A percentile compares a stretch with the other conserved stretches of the same genome.
Evolutionary conservation across 257 asterid genomes (phyloP).

Genomic region (Solanum neorickii): DNA sequence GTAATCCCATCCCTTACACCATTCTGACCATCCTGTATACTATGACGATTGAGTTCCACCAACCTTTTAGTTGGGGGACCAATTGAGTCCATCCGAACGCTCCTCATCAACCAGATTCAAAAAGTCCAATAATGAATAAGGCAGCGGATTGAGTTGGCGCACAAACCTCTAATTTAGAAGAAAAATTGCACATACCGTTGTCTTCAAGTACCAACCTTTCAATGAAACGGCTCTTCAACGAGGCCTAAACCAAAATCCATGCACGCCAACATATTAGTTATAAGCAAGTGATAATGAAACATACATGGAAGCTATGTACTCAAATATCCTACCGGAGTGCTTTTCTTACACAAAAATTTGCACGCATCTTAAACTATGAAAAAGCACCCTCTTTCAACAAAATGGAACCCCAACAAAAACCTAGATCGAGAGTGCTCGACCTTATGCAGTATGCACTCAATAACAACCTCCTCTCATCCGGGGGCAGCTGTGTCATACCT

Average conservation of each 20-base stretch:
- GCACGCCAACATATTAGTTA: background rate
- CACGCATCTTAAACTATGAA: background rate
- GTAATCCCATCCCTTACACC: slow-evolving; percentile 13
- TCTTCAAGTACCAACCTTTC: slow-evolving; percentile 5
- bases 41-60: slow-evolving; percentile 11
- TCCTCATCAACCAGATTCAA: slow-evolving; percentile 49
- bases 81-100: slow-evolving; percentile 15
- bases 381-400: background rate
- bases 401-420: background rate
- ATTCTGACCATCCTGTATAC: slow-evolving; percentile 9
- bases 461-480: background rate
- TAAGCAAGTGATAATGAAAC: background rate
- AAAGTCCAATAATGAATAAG: slow-evolving; percentile 22
- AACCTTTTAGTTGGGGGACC: slow-evolving; percentile 21
- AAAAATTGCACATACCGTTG: slow-evolving; percentile 23
- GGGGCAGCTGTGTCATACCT: background rate
- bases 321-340: background rate
- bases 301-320: background rate
- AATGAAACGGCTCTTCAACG: background rate
- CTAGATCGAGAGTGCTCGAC: background rate
- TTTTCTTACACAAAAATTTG: background rate
- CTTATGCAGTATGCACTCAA: background rate
- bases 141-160: slow-evolving; percentile 21
- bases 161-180: slow-evolving; percentile 21
- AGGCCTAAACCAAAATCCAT: background rate